phyloP scores from a whole-genome alignment of 345 rosid genomes.

The Reutealis trisperma region DNA sequence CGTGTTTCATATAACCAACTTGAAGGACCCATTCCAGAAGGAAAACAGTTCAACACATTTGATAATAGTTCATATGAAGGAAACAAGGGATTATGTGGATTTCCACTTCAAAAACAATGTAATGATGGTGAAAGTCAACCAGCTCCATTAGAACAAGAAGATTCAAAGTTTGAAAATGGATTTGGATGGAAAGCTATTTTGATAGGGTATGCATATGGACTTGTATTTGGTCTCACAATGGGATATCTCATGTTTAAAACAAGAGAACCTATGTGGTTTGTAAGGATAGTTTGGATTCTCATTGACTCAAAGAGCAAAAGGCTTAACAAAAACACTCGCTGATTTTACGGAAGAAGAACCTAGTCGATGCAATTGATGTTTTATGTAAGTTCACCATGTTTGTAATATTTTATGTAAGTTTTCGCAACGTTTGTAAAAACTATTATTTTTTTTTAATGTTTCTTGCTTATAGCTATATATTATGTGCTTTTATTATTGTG shows the following conservation, averaged over 20 bases:
- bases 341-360: too few species aligned
- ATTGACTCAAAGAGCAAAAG: too few species aligned
- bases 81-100: slow-evolving; percentile 23
- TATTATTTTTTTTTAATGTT: too few species aligned
- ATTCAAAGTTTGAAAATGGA: background rate
- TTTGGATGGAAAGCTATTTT: slow-evolving; percentile 17
- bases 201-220: slow-evolving; percentile 25
- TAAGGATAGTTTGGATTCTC: background rate
- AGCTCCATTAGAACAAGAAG: background rate
- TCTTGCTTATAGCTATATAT: too few species aligned
- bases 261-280: background rate
- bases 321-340: too few species aligned
- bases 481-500: too few species aligned
- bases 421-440: too few species aligned
- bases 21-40: slow-evolving; percentile 9
- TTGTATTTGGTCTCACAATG: background rate
- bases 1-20: slow-evolving; percentile 7
- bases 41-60: slow-evolving; percentile 7
- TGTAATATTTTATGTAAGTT: too few species aligned
- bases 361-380: too few species aligned
- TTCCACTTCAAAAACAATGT: slow-evolving; percentile 12
- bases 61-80: background rate
- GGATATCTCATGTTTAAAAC: background rate
- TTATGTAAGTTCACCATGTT: too few species aligned
- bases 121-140: background rate